Base-by-base conservation (phyloP, 2,329 filamentous ascomycete genomes). In the Gnomoniopsis sp. region DNA sequence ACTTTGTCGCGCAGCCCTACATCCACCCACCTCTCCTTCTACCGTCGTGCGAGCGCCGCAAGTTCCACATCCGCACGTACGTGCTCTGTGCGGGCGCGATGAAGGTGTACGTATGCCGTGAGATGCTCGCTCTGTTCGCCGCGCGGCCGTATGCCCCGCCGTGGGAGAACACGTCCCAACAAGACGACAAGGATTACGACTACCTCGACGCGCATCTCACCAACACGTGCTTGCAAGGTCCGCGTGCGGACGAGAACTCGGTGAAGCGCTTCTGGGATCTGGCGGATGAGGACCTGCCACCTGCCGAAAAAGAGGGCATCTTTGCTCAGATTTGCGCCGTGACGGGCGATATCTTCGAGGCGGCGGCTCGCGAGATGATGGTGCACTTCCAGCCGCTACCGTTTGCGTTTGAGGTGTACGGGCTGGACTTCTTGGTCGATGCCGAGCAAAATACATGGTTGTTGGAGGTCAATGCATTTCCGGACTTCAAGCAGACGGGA, bases 1-100 rank as follows among this genome's bases (percentile, higher is more conserved):
- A 99, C 76, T 99, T 99, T 76, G 87, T 98, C 68, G 93, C 89
- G 6, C 95, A 99, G 73, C 91, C 91, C 1, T 99, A 99, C 74
- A 93, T 99, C 67, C 85, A 96, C 71, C 90, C 89, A 1, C 93
- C 93, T 0, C 83, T 98, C 3, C 81, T 97, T 14, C 77, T 93
- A 17, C 79, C 78, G 2, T 81, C 78, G 30, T 77, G 75, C n/a
- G 82, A 82, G 33, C 78, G 81, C 61, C 85, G 89, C 63, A 99
- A 99, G 74, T 99, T 98, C 76, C 95, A 99, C 75, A 91, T 99
- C 69, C 83, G 95, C 48, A 91, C 89, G 1, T 99, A 99, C 73
- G 90, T 96, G 23, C 82, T 96, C 60, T 90, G 91, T 54, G 79
- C 87, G 1, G 93, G 92, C 47, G 84, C 87, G 1, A 79, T 99